Base-by-base conservation (phyloP, 805 yeast genomes). In the Saccharomycopsis fodiens region DNA sequence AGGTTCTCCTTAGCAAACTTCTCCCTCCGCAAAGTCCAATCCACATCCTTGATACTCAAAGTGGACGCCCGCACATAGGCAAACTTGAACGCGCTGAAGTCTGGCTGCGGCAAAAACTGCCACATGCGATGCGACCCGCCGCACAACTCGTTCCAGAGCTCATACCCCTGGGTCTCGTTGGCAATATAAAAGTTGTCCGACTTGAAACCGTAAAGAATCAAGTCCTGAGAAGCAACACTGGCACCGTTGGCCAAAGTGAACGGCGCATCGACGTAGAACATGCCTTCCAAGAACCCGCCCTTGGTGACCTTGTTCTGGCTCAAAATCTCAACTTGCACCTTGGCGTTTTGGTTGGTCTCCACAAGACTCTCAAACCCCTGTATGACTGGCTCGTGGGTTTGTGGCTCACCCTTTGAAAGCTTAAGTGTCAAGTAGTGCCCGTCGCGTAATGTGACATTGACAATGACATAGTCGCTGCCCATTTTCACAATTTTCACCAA, bases 81-180 rank as follows among this genome's bases (percentile, higher is more conserved):
- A 52, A 86, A 75, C 39, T 71, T 66, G 52, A 61, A 72, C 10
- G 59, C 56, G 8, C 56, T 32, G 3, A 54, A 52, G 12, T 52
- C 55, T 4, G 49, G 42, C n/a, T 41, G 43, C 19, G 48, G 50
- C 39, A 63, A 57, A 21, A 84, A 64, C 29, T 72, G 70, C 96
- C 97, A 93, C 48, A 77, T 74, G 49, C 97, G 71, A 59, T 89
- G 96, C 2, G 93, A 76, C 2, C 97, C 97, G 22, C 97, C 97
- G 61, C 97, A 93, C 12, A 71, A 62, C 51, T 79, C 86, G 47
- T 79, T 74, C 40, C 75, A 67, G 2, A 86, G 59, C 59, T 88
- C 96, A 43, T 71, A 68, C 53, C 85, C 88, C 36, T 72, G 67
- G 1, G 88, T 76, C 56, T 86, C 95, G 59, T 89, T 86, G 80